These are phyloP conservation scores for Microdochium paspali DNA, from an alignment of 2,329 filamentous ascomycete species.

Conservation along the genomic window DNA sequence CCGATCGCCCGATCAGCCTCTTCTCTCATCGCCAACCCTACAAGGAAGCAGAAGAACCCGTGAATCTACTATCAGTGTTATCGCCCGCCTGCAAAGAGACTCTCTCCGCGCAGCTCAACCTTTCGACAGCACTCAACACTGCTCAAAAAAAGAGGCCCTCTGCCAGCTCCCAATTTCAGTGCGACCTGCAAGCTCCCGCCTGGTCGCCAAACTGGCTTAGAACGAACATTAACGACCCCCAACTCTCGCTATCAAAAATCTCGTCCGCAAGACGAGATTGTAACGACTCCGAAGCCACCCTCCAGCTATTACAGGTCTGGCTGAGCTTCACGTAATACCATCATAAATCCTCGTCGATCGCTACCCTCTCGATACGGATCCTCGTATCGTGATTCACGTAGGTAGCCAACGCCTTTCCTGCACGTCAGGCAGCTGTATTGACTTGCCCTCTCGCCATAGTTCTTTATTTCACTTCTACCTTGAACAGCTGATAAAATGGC, in stretches of 20 bases:
- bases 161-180: not conserved
- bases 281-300: not conserved
- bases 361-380: constrained; percentile 19
- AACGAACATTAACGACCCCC: not conserved
- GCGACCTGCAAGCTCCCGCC: not conserved
- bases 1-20: constrained; percentile 11
- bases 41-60: no score
- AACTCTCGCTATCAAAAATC: not conserved
- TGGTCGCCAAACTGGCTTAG: not conserved
- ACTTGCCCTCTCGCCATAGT: constrained; percentile 20
- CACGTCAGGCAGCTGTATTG: not conserved
- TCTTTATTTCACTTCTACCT: constrained; percentile 22
- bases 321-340: not conserved
- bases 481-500: constrained; percentile 55
- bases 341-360: constrained; percentile 7
- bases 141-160: not conserved
- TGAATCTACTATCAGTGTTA: not conserved
- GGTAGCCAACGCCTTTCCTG: constrained; percentile 2
- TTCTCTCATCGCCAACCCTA: constrained; percentile 1
- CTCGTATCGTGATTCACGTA: constrained; percentile 18
- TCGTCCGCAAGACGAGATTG: not conserved
- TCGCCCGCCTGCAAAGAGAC: not conserved
- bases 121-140: not conserved
- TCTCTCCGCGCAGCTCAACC: not conserved
- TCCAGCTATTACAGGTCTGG: not conserved